phyloP scores from a whole-genome alignment of 2,329 filamentous ascomycete species.

The Xylaria arbuscula region DNA sequence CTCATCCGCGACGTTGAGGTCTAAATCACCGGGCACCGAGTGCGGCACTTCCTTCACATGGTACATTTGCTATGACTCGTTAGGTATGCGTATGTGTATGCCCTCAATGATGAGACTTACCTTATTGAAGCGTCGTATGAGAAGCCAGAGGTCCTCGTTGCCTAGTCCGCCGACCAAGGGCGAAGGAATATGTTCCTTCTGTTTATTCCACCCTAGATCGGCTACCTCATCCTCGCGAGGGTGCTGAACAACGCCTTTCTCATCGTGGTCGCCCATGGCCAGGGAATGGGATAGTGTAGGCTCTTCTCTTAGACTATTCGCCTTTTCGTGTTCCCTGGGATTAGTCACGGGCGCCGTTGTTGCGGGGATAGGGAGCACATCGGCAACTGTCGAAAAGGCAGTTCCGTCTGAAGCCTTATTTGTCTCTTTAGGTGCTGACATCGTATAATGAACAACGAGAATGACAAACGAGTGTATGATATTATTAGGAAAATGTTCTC shows the following conservation, averaged over 20 bases:
- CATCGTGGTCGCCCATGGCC: slow-evolving; percentile 55
- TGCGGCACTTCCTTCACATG: slow-evolving; percentile 74
- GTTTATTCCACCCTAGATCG: slow-evolving; percentile 76
- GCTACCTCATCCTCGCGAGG: slow-evolving; percentile 65
- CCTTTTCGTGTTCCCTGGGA: slow-evolving; percentile 41
- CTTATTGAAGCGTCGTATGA: slow-evolving; percentile 80
- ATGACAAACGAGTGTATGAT: neutral
- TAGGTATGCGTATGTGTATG: neutral
- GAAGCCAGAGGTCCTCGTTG: slow-evolving; percentile 79
- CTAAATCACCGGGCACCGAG: slow-evolving; percentile 73
- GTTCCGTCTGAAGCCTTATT: slow-evolving; percentile 32
- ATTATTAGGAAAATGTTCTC: neutral
- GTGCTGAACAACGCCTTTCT: slow-evolving; percentile 60
- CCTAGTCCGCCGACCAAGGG: slow-evolving; percentile 74
- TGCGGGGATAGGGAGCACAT: slow-evolving; percentile 52
- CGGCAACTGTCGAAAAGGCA: slow-evolving; percentile 40
- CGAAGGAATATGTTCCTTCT: slow-evolving; percentile 63
- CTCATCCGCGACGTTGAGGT: slow-evolving; percentile 83
- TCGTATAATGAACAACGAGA: slow-evolving; percentile 15
- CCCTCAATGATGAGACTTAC: slow-evolving; percentile 49
- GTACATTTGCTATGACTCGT: slow-evolving; percentile 60
- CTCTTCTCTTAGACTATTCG: slow-evolving; percentile 45
- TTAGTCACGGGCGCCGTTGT: slow-evolving; percentile 49
- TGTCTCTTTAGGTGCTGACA: slow-evolving; percentile 35
- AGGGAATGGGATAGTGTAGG: slow-evolving; percentile 57